Evolutionary conservation across 2,329 filamentous ascomycete species (phyloP), one percentile per base, ranked within the genome.

Genomic region (Neonectria magnoliae): DNA sequence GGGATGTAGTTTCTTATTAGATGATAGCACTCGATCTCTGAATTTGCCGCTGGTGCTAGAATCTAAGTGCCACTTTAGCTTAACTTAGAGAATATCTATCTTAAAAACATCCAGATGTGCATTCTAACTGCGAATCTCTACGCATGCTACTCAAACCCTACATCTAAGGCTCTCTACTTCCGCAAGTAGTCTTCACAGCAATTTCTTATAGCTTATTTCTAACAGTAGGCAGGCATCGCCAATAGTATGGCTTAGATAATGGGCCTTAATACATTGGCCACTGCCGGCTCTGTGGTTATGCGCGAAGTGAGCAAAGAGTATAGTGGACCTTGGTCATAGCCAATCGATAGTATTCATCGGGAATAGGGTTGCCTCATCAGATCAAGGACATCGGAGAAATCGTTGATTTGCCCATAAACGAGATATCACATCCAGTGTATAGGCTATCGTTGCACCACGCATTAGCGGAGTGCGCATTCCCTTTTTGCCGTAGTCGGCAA

Each of bases 361-460:
- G 70, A 1, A 57, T 72, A 3, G 68, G 65, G 3, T 42, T 71
- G 3, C 57, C 62, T 1, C 53, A 61, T 13, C 68, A 68, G 6
- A 68, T 69, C 13, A 44, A 52, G 1, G 67, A 68, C n/a, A 18
- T 51, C 9, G 57, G 31, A 4, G 14, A 42, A 1, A 20, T 47
- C 1, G 33, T 64, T 18, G 65, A 69, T 16, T 57, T 66, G 1
- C 68, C 70, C 5, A 76, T 79, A 68, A 64, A 75, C 22, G 78
- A 79, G 38, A 57, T 27, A 7, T 27, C 25, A 27, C 25, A 27
- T 27, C 25, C 25, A 27, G 25, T 27, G 7, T 27, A 27, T 27
- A 27, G 25, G 25, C 25, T 27, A 27, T 27, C 25, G 7, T 27
- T 27, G 25, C 25, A 27, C 25, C 25, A 27, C 25, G 25, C 25